Base-by-base conservation (phyloP, 2,329 filamentous ascomycete species). In the Ceratocystis colombiana region DNA sequence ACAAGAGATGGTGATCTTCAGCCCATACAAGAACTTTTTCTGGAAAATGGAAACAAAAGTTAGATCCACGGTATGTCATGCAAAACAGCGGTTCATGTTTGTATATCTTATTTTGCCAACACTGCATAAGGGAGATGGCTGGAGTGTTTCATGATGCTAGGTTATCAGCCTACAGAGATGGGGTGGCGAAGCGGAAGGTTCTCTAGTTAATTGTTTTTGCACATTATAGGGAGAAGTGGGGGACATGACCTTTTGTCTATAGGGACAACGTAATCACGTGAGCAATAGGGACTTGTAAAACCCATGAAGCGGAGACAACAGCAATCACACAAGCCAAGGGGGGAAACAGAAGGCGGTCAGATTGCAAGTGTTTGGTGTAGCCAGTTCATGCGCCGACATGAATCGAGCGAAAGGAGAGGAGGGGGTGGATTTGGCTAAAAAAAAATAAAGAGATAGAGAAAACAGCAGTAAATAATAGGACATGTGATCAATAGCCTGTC, bases 51-150 rank as follows among this genome's bases (percentile, higher is more conserved):
- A 53, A 53, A 25, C 20, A 59, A 59, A n/a, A 37, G 25, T n/a
- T 6, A 7, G 30, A n/a, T 17, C 17, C 20, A 15, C 20, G 28
- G 17, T 15, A n/a, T 37, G 28, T 15, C 15, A n/a, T 59, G 28
- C 22, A 33, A 33, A 33, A 37, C 25, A 57, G 3, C 28, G 28
- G 33, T 59, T 37, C 15, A 1, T n/a, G 28, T 33, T 59, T 37
- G n/a, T 12, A 12, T 3, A 41, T 48, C 4, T 3, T 1, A 10
- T 15, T 53, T 17, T 10, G 4, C 28, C n/a, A 30, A 33, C 28
- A n/a, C 30, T 59, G 53, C 55, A 59, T 59, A 37, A 59, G 30
- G 25, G 30, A 59, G 55, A 59, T 59, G 55, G 55, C 55, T 59
- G 55, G 55, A 20, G 55, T 17, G 55, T 59, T 59, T 59, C 55